phyloP scores from a whole-genome alignment of 768 basidiomycete species.

The Albatrellus ellisii region DNA sequence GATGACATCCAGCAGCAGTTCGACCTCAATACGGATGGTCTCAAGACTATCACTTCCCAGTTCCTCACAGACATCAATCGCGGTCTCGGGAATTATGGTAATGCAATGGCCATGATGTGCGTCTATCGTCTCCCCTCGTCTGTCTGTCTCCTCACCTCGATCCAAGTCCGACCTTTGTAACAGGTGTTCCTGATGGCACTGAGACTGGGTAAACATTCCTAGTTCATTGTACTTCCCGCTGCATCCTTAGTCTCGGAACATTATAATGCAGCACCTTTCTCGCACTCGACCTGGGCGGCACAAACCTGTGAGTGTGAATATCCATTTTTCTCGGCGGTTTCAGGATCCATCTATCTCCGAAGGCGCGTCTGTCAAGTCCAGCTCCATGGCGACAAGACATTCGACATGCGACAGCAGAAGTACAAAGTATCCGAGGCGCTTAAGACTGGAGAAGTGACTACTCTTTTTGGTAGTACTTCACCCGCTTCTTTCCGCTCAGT shows the following conservation, averaged over 20 bases:
- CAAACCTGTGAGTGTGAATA: slow-evolving; percentile 76
- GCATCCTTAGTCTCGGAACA: not conserved
- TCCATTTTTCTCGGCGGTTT: not conserved
- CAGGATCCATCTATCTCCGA: slow-evolving; percentile 4
- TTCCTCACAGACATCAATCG: slow-evolving; percentile 72
- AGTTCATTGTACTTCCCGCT: not conserved
- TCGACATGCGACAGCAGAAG: slow-evolving; percentile 87
- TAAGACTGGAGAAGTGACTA: slow-evolving; percentile 83
- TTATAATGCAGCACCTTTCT: slow-evolving; percentile 71
- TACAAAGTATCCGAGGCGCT: slow-evolving; percentile 90
- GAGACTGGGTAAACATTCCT: slow-evolving; percentile 66
- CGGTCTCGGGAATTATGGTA: slow-evolving; percentile 62
- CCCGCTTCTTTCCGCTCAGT: not conserved
- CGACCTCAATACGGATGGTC: slow-evolving; percentile 41
- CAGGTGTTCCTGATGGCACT: slow-evolving; percentile 86
- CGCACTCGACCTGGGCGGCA: slow-evolving; percentile 93
- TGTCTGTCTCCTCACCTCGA: not conserved
- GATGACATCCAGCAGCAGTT: slow-evolving; percentile 65
- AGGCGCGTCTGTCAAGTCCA: slow-evolving; percentile 94
- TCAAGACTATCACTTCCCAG: slow-evolving; percentile 58
- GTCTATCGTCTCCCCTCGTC: slow-evolving; percentile 13
- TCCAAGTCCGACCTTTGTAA: slow-evolving; percentile 82
- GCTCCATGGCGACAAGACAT: slow-evolving; percentile 82
- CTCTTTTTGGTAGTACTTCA: slow-evolving; percentile 59
- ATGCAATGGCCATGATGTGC: slow-evolving; percentile 89